phyloP scores from a whole-genome alignment of 2,329 filamentous ascomycete species.

The Colletotrichum trifolii region DNA sequence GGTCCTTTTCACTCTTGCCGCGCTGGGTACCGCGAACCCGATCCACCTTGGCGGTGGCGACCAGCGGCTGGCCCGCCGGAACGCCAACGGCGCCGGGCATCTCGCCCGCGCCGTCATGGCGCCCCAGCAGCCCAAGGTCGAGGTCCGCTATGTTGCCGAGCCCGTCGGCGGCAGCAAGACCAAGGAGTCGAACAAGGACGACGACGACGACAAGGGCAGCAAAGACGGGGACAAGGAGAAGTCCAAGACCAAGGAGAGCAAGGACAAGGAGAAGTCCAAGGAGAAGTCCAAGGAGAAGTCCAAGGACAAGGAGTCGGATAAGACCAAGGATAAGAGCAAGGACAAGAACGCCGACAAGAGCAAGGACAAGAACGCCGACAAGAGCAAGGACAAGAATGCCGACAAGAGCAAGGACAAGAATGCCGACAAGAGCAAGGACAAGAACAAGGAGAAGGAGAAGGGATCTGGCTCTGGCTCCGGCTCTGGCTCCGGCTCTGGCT shows the following conservation, averaged over 20 bases:
- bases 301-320: slow-evolving; percentile 8
- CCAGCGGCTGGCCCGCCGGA: slow-evolving; percentile 22
- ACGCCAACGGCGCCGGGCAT: slow-evolving; percentile 7
- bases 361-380: slow-evolving; percentile 17
- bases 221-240: no score
- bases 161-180: not conserved
- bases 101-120: slow-evolving; percentile 24
- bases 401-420: no score
- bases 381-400: not conserved
- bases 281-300: slow-evolving; percentile 25
- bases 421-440: no score
- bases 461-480: not conserved
- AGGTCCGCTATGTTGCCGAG: slow-evolving; percentile 7
- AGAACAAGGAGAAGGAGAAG: not conserved
- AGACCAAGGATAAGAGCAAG: slow-evolving; percentile 15
- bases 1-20: slow-evolving; percentile 33
- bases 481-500: not conserved
- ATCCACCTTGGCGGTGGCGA: slow-evolving; percentile 15
- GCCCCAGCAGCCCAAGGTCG: slow-evolving; percentile 23
- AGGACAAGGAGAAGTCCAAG: no score
- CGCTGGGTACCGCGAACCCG: slow-evolving; percentile 32
- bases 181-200: slow-evolving; percentile 7
- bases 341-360: slow-evolving; percentile 5
- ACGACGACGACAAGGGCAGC: not conserved
- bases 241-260: no score